A percentile compares a stretch with the other conserved stretches of the same genome.
Evolutionary conservation across 2,329 filamentous ascomycete genomes (phyloP).

Genomic region (Tothia fuscella): DNA sequence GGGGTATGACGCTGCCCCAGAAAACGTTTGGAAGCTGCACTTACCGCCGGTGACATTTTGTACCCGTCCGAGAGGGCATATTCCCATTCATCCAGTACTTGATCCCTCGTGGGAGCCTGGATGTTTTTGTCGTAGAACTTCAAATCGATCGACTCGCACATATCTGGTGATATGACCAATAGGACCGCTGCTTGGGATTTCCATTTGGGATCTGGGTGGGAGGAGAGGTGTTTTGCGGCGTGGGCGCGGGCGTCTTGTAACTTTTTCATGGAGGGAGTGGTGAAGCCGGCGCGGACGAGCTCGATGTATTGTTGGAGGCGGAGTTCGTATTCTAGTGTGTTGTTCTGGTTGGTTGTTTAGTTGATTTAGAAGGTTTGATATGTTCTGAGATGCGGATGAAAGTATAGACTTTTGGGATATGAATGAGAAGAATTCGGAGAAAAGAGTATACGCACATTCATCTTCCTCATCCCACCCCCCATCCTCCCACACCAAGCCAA

Average conservation of each 20-base stretch:
- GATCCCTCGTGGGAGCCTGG: too few species aligned
- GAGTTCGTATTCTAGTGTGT: slow-evolving; percentile 83
- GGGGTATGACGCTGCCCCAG: too few species aligned
- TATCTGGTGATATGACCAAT: slow-evolving; percentile 59
- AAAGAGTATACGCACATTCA: slow-evolving; percentile 46
- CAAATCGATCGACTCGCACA: too few species aligned
- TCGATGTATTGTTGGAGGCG: slow-evolving; percentile 93
- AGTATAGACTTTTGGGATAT: too few species aligned
- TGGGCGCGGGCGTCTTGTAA: slow-evolving; percentile 67
- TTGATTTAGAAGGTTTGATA: too few species aligned
- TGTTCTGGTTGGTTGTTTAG: too few species aligned
- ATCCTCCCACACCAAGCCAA: slow-evolving; percentile 88
- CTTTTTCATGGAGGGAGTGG: slow-evolving; percentile 42
- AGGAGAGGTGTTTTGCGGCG: slow-evolving; percentile 68
- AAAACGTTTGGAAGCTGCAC: too few species aligned
- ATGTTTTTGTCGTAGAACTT: too few species aligned
- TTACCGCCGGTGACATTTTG: too few species aligned
- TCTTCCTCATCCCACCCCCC: slow-evolving; percentile 81
- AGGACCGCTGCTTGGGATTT: slow-evolving; percentile 65
- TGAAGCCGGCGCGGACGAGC: slow-evolving; percentile 53
- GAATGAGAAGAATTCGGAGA: neutral
- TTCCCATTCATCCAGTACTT: too few species aligned
- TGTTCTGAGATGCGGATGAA: too few species aligned
- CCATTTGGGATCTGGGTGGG: slow-evolving; percentile 56
- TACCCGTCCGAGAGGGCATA: too few species aligned